Conservation (phyloP, 495 filamentous ascomycete genomes). For the Opeltia flavorubescens region DNA sequence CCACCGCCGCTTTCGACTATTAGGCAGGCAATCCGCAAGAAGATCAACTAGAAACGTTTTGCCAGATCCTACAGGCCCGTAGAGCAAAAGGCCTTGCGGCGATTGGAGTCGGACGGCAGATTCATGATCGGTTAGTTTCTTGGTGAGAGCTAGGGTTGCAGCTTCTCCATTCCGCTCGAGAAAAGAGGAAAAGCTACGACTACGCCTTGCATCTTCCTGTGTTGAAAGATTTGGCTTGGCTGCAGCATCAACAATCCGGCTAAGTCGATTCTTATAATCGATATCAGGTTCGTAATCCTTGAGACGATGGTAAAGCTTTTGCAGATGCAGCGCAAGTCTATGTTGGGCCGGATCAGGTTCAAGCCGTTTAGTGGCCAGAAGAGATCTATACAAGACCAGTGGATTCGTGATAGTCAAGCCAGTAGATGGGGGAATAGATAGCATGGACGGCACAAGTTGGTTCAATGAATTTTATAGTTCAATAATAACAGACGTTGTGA, state of each 20-base stretch:
- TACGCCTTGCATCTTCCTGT: background rate
- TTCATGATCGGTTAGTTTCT: slow-evolving; percentile 45
- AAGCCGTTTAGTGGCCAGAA: slow-evolving; percentile 44
- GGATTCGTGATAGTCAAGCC: slow-evolving; percentile 56
- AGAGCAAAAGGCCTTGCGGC: slow-evolving; percentile 51
- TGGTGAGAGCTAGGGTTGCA: slow-evolving; percentile 44
- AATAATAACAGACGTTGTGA: too few species aligned
- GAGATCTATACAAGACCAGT: slow-evolving; percentile 48
- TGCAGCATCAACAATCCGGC: slow-evolving; percentile 33
- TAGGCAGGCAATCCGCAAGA: slow-evolving; percentile 53
- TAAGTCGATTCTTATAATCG: slow-evolving; percentile 43
- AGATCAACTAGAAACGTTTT: slow-evolving; percentile 60
- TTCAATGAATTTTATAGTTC: too few species aligned
- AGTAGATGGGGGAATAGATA: slow-evolving; percentile 13
- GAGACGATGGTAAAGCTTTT: slow-evolving; percentile 49
- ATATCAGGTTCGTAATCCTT: slow-evolving; percentile 54
- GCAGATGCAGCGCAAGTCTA: slow-evolving; percentile 51
- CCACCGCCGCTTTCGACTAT: slow-evolving; percentile 49
- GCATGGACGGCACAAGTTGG: slow-evolving; percentile 16
- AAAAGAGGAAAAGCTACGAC: slow-evolving; percentile 14
- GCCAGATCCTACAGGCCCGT: slow-evolving; percentile 58
- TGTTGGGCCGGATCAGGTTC: slow-evolving; percentile 52
- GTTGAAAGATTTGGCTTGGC: background rate
- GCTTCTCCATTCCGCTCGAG: slow-evolving; percentile 21
- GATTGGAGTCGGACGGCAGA: slow-evolving; percentile 46